Base-by-base conservation (phyloP, 305 asterid genomes). In the Solanum aculeatissimum region DNA sequence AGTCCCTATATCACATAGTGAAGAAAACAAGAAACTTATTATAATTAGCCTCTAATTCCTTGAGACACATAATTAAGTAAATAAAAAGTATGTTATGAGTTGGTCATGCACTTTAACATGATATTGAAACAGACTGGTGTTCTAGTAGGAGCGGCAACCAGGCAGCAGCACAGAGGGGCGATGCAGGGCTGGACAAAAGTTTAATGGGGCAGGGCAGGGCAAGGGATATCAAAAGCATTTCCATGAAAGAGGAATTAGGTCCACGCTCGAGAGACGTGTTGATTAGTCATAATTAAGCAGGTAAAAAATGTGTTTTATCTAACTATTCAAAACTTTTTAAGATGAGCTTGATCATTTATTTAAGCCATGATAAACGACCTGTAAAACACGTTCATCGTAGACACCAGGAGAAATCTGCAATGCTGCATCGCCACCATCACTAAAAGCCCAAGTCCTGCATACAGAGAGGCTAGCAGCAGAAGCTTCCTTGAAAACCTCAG, bases 391-490 rank as follows among this genome's bases (percentile, higher is more conserved):
- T 84, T 92, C 94, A 51, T 92, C 86, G 13, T 91, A 92, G 60
- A 86, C 83, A 27, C 93, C 93, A 0, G 94, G 96, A 18, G 93
- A 90, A 7, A 86, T 86, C 80, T 92, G 94, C 27, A 92, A 89
- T 21, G 92, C 91, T 19, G 82, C 70, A 51, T 71, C 29, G 1
- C 88, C 89, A 3, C 93, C 92, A 57, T 92, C 96, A 19, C 85
- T 88, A 42, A 92, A 92, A 16, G 96, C 96, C 96, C 93, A 91
- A 3, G 93, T 89, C 2, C 94, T 86, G 55, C 94, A 90, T 13
- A 92, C 93, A 18, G 91, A 89, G 14, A 92, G 91, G 10, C 96
- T 91, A 3, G 88, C 84, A 21, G 87, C 85, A 4, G 92, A 77
- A 5, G 92, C 91, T 16, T 90, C 90, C 5, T 85, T 88, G 16